Conservation (phyloP, 1,284 basidiomycete genomes). For the Austroboletus olivaceoglutinosus region DNA sequence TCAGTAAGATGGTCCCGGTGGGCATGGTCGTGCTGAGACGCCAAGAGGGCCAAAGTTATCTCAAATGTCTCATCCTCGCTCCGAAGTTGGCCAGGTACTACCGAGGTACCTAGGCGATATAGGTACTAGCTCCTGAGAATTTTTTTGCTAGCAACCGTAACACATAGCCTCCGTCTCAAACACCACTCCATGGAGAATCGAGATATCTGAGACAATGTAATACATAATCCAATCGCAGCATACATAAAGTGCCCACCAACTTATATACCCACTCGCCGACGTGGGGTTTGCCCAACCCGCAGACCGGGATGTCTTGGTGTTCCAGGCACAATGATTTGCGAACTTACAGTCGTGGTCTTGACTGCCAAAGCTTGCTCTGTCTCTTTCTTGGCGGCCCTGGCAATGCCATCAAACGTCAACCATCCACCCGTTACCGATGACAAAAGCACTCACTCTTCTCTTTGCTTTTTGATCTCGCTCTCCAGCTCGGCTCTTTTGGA, state of each 20-base stretch:
- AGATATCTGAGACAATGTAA: neutral
- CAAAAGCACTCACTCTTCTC: constrained; percentile 69
- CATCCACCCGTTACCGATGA: neutral
- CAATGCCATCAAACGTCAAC: constrained; percentile 8
- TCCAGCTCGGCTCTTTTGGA: constrained; percentile 88
- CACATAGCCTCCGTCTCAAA: no score
- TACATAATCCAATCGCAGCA: neutral
- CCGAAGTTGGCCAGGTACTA: neutral
- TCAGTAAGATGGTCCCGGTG: constrained; percentile 1
- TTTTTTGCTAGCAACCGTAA: neutral
- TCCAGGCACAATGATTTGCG: constrained; percentile 75
- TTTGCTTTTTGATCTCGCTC: constrained; percentile 82
- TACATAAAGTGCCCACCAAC: neutral
- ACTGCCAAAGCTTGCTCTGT: constrained; percentile 63
- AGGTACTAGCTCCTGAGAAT: constrained; percentile 12
- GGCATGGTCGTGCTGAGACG: constrained; percentile 10
- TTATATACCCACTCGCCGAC: constrained; percentile 51
- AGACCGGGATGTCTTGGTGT: constrained; percentile 76
- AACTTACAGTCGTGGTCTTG: constrained; percentile 55
- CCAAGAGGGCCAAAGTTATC: neutral
- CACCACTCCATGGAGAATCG: neutral
- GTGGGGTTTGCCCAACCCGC: constrained; percentile 61
- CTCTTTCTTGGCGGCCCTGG: constrained; percentile 61
- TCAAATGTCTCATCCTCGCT: constrained; percentile 1
- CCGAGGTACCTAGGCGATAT: constrained; percentile 7